A percentile compares a stretch with the other conserved stretches of the same genome.
phyloP scores from a whole-genome alignment of 2,329 filamentous ascomycete genomes.

The Fusarium proliferatum region DNA sequence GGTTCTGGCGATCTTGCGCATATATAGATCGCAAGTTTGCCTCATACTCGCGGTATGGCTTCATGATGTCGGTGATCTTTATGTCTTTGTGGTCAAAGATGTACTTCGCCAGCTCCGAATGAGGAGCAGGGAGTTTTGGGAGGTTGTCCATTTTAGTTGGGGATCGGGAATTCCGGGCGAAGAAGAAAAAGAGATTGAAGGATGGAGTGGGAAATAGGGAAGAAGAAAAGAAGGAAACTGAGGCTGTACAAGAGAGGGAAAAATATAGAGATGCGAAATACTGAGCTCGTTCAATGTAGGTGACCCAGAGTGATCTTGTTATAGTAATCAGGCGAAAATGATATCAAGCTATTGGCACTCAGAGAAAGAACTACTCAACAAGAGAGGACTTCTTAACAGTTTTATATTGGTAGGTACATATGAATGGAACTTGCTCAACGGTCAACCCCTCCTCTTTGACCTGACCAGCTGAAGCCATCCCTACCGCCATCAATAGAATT shows the following conservation, averaged over 20 bases:
- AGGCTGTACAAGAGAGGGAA: background rate
- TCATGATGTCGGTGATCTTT: conserved; percentile 67
- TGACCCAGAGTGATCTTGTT: background rate
- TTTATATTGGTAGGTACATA: conserved; percentile 34
- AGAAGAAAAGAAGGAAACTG: background rate
- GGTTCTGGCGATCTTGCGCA: conserved; percentile 73
- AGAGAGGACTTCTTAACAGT: conserved; percentile 5
- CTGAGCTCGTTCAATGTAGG: background rate
- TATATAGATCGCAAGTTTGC: conserved; percentile 73
- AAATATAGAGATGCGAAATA: background rate
- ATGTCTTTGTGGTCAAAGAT: conserved; percentile 65
- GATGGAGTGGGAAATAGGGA: background rate
- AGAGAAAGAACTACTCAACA: background rate
- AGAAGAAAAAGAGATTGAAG: background rate
- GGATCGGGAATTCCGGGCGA: background rate
- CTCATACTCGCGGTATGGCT: conserved; percentile 76
- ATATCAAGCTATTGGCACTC: background rate
- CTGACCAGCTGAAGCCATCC: conserved; percentile 30
- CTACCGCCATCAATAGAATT: background rate
- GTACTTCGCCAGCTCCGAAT: conserved; percentile 61
- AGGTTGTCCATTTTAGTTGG: conserved; percentile 49
- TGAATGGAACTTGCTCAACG: background rate
- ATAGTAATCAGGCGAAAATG: background rate
- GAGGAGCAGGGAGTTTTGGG: conserved; percentile 60
- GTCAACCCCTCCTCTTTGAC: background rate